Evolutionary conservation across 768 basidiomycete species (phyloP), one percentile per base, ranked within the genome.

Genomic region (Suillus subluteus): DNA sequence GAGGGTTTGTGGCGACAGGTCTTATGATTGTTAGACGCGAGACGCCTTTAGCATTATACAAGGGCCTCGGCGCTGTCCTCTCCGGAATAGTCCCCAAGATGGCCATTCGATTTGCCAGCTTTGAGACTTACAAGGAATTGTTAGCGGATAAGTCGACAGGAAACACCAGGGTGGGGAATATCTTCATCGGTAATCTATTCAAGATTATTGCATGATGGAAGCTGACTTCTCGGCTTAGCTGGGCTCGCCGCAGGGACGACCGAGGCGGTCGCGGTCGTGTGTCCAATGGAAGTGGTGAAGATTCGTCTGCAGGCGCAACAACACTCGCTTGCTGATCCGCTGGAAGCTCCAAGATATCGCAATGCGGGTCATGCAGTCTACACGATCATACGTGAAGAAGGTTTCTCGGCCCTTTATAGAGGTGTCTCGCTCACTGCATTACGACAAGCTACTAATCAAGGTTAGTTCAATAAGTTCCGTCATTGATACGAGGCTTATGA

Each of bases 211-310:
- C 23, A 2, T 26, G 41, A 18, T 13, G 35, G 35, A 65, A 64
- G 8, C 35, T 58, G 6, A 30, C 52, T 35, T 68, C 58, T 66
- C 26, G 43, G 50, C 65, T 41, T 73, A 96, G 96, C 97, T 72
- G 98, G 98, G 68, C 83, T 99, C 37, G 95, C 91, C 55, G 97
- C 98, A 5, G 98, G 98, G 32, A 91, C 91, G n/a, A 93, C 95
- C 1, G 98, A 99, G 79, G 98, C 96, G 2, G 87, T 99, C 21
- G 83, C 88, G 18, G 95, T 99, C 55, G 98, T 99, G 13, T 97
- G 93, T 55, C 98, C 98, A 0, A 99, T 99, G 98, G 98, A 99
- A 76, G 98, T 99, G 23, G 94, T 99, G 76, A 99, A 99, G 84
- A 99, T 99, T 75, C 88, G 98, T 35, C 81, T 99, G 72, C 98